Percentiles rank a stretch among this genome's conserved stretches.
phyloP scores from a whole-genome alignment of 2,329 filamentous ascomycete species.

The Aschersonia sp. region DNA sequence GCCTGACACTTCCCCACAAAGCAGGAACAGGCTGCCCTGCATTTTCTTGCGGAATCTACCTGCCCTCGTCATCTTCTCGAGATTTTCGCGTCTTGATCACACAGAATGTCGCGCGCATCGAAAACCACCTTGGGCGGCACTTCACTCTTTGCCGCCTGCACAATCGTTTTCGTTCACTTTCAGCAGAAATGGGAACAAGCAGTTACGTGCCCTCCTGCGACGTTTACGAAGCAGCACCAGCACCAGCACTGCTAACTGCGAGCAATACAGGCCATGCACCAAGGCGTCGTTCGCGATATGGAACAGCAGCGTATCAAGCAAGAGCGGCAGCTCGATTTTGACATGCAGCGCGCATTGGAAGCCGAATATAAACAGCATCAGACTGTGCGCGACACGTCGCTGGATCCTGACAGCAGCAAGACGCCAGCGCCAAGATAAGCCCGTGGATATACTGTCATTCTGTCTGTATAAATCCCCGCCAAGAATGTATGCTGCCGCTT shows the following conservation, averaged over 20 bases:
- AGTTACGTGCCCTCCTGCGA: constrained; percentile 28
- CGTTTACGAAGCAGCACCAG: too few species aligned
- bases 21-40: too few species aligned
- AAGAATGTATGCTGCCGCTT: not conserved
- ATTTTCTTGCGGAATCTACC: too few species aligned
- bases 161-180: constrained; percentile 78
- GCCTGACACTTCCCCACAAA: too few species aligned
- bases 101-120: constrained; percentile 72
- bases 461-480: not conserved
- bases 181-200: constrained; percentile 72
- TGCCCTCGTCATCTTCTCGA: too few species aligned
- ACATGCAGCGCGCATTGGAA: constrained; percentile 75
- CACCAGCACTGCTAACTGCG: not conserved
- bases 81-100: too few species aligned
- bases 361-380: constrained; percentile 84
- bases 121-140: constrained; percentile 75
- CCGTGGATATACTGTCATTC: too few species aligned
- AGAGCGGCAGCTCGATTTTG: constrained; percentile 88
- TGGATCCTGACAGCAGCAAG: constrained; percentile 7
- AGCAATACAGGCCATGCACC: constrained; percentile 69
- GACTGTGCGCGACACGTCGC: constrained; percentile 42
- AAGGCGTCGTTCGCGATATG: constrained; percentile 85
- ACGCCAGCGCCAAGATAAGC: constrained; percentile 10
- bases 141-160: constrained; percentile 58
- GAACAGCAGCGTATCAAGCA: constrained; percentile 83